Conservation (phyloP, 306 rosid species). For the Pterocarpus santalinus region DNA sequence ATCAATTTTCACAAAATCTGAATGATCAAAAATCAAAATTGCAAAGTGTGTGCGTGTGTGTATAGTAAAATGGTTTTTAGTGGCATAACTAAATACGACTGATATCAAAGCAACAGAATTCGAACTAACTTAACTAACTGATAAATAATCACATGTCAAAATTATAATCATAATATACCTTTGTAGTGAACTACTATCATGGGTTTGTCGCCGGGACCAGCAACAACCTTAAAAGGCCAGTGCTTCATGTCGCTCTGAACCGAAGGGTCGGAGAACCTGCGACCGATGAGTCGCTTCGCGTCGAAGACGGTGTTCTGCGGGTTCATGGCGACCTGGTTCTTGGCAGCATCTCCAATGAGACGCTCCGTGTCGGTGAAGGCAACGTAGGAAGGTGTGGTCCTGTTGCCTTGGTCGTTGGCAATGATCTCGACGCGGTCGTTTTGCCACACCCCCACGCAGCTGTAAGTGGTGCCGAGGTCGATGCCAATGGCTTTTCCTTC, state of each 20-base stretch:
- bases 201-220: conserved; percentile 60
- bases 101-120: no score
- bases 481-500: conserved; percentile 60
- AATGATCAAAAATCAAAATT: no score
- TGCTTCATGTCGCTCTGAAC: conserved; percentile 57
- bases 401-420: conserved; percentile 64
- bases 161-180: background rate
- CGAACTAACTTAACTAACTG: no score
- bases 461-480: conserved; percentile 67
- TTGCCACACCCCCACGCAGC: conserved; percentile 67
- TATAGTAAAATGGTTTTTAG: no score
- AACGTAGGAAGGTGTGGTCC: conserved; percentile 63
- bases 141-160: no score
- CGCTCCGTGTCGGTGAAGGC: conserved; percentile 65
- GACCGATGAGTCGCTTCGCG: conserved; percentile 57
- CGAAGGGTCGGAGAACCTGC: conserved; percentile 53
- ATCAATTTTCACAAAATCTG: no score
- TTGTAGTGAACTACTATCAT: conserved; percentile 58
- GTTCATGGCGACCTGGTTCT: conserved; percentile 69
- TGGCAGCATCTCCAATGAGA: conserved; percentile 61
- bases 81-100: no score
- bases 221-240: conserved; percentile 57
- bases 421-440: conserved; percentile 68
- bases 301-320: conserved; percentile 63
- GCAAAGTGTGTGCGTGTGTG: no score